phyloP scores from a whole-genome alignment of 2,329 filamentous ascomycete species.

The Domatiomyces catenatus region DNA sequence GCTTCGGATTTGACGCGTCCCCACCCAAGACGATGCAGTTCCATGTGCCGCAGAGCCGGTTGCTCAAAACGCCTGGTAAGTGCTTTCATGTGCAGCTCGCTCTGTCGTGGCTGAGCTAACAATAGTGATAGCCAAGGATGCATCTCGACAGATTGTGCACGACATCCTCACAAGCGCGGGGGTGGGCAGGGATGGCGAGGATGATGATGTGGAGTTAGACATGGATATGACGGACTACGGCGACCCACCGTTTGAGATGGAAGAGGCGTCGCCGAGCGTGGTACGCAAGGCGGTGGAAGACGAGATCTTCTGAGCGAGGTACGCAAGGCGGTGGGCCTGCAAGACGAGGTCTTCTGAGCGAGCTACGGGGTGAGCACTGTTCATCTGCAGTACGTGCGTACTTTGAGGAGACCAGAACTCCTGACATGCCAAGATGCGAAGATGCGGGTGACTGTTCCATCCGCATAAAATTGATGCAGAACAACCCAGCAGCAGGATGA shows the following conservation, averaged over 20 bases:
- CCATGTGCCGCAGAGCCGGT: slow-evolving; percentile 34
- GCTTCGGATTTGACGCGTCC: slow-evolving; percentile 52
- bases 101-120: neutral
- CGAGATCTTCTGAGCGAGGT: slow-evolving; percentile 27
- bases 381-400: too few species aligned
- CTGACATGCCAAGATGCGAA: too few species aligned
- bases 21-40: slow-evolving; percentile 62
- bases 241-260: neutral
- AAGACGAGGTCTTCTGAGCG: too few species aligned
- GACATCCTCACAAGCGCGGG: slow-evolving; percentile 33
- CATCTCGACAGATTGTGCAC: slow-evolving; percentile 34
- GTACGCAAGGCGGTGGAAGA: slow-evolving; percentile 31
- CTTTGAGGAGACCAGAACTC: too few species aligned
- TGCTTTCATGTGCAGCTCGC: slow-evolving; percentile 1
- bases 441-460: too few species aligned
- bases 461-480: too few species aligned
- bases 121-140: slow-evolving; percentile 30
- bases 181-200: slow-evolving; percentile 6
- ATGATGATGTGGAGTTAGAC: slow-evolving; percentile 10
- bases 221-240: neutral
- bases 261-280: slow-evolving; percentile 23
- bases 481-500: too few species aligned
- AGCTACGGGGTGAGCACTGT: too few species aligned
- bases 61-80: slow-evolving; percentile 35
- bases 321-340: too few species aligned